Evolutionary conservation across 2,329 filamentous ascomycete species (phyloP), one percentile per base, ranked within the genome.

Genomic region (Stromatinia cepivora): DNA sequence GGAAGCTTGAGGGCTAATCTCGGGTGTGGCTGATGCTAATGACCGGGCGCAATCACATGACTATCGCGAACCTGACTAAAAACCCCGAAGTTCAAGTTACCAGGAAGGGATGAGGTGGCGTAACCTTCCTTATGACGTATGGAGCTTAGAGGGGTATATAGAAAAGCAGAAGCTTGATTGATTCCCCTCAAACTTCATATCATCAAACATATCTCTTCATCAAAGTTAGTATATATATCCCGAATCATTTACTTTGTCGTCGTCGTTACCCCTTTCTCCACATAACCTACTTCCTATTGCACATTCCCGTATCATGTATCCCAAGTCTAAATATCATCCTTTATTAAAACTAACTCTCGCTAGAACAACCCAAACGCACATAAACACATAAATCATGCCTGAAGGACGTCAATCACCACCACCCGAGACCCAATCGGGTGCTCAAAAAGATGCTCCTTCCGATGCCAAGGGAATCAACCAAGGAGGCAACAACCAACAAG

Each of bases 341-440:
- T 22, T 36, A 65, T 11, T 34, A 13, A 39, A 72, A n/a, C 46
- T 62, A 57, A 53, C 39, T 22, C 1, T 28, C 31, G 17, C 2
- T 8, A 69, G 54, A 36, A 66, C 15, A 7, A 25, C 13, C 9
- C 15, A 57, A n/a, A 42, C 25, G 57, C 48, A 20, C n/a, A 28
- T 15, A 42, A 74, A 74, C 72, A 79, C 73, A 76, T 71, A 71
- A 73, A 79, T 88, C 73, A 77, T 92, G 91, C 77, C 61, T 22
- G 81, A 86, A 80, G 91, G 92, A 79, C 89, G 89, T 78, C 86
- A 97, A 81, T 97, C 93, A 45, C 93, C 93, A 72, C 82, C 88
- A 66, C 91, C 92, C 39, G 88, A 92, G 82, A 78, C 79, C 74
- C 91, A 92, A 81, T 82, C 84, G 50, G 89, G 86, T 70, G 80